These are phyloP conservation scores for Cyclotella cryptica DNA, from an alignment of 108 stramenopile genomes.

Conservation along the genomic window DNA sequence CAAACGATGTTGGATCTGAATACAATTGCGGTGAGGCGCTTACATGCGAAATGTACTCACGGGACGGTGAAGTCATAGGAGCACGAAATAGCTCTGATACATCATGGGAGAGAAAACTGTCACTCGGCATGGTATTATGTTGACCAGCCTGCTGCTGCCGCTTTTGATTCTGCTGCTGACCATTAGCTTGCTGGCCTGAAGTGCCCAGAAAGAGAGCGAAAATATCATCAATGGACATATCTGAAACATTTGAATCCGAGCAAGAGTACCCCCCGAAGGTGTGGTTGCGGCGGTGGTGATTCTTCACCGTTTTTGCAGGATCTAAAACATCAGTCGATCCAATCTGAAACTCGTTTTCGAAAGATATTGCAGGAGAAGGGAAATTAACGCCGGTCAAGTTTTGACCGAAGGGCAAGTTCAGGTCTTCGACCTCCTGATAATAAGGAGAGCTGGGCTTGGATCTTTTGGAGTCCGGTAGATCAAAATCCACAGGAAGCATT, in stretches of 20 bases:
- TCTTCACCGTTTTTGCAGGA: not conserved
- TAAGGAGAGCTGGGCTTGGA: slow-evolving; percentile 10
- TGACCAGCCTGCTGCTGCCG: not conserved
- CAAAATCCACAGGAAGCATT: not conserved
- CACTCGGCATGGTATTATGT: slow-evolving; percentile 1
- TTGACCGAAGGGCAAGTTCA: not conserved
- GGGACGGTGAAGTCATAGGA: not conserved
- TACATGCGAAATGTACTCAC: too few relatives aligned
- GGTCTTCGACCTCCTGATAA: not conserved
- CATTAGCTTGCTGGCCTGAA: not conserved
- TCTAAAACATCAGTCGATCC: not conserved
- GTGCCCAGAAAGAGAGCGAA: not conserved
- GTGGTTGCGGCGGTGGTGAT: slow-evolving; percentile 8
- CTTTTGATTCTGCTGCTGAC: not conserved
- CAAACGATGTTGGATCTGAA: too few relatives aligned
- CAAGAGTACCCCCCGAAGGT: slow-evolving; percentile 14
- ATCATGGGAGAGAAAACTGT: not conserved
- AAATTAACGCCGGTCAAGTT: not conserved
- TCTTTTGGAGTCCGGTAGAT: not conserved
- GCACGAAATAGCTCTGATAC: not conserved
- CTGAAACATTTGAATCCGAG: not conserved
- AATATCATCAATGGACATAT: slow-evolving; percentile 4
- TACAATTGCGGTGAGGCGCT: too few relatives aligned
- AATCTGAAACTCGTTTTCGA: not conserved
- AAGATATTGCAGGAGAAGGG: not conserved